phyloP scores from a whole-genome alignment of 2,329 filamentous ascomycete species.

The Dactylonectria estremocensis region DNA sequence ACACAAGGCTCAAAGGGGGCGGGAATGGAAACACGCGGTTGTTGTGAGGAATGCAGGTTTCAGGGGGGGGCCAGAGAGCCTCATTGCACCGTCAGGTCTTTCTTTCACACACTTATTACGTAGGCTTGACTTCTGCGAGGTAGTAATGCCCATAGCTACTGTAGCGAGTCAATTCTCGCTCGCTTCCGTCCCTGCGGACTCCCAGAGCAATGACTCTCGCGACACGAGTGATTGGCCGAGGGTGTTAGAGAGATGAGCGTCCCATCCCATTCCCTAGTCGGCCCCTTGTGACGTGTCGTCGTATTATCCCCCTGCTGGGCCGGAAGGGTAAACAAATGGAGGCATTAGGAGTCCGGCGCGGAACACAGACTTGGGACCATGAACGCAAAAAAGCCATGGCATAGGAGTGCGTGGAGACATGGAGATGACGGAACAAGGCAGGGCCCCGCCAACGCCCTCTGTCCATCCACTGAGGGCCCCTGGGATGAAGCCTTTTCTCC shows the following conservation, averaged over 20 bases:
- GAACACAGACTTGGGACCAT: background rate
- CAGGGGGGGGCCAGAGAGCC: conserved; percentile 18
- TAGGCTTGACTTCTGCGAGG: background rate
- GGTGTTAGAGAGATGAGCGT: conserved; percentile 19
- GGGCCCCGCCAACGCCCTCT: conserved; percentile 14
- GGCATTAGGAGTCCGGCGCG: background rate
- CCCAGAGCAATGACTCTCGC: conserved; percentile 41
- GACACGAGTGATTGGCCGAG: conserved; percentile 35
- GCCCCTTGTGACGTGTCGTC: conserved; percentile 43
- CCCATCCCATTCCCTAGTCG: conserved; percentile 13
- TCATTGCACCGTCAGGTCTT: background rate
- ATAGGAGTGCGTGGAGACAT: background rate
- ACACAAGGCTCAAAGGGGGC: conserved; percentile 9
- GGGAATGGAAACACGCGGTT: conserved; percentile 5
- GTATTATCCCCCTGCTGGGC: conserved; percentile 8
- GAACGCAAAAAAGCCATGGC: background rate
- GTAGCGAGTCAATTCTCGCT: background rate
- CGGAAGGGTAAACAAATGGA: background rate
- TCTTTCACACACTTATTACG: background rate
- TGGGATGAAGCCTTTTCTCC: conserved; percentile 12
- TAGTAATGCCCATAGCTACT: background rate
- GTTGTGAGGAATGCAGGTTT: conserved; percentile 30
- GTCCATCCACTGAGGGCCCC: conserved; percentile 12
- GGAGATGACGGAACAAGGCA: conserved; percentile 1
- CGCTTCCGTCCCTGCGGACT: background rate